Evolutionary conservation across 345 rosid species (phyloP).

Genomic region (Gossypium herbaceum): DNA sequence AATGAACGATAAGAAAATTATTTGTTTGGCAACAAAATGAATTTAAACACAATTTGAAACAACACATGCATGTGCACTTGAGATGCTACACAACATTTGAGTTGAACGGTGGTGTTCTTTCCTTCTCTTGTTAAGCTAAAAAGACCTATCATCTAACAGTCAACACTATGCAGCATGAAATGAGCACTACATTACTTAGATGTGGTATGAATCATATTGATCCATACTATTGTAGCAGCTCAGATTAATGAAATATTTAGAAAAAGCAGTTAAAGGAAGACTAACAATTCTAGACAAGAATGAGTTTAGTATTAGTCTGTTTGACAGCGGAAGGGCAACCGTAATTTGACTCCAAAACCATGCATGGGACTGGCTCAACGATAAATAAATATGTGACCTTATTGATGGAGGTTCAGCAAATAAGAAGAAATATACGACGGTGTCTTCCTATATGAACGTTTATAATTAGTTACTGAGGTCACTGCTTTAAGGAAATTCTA

Average conservation of each 20-base stretch:
- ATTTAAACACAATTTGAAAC: background rate
- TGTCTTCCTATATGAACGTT: background rate
- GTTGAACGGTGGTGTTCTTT: background rate
- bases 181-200: background rate
- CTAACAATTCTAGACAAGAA: background rate
- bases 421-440: too few relatives aligned
- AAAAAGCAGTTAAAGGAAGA: background rate
- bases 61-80: background rate
- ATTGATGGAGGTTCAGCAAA: background rate
- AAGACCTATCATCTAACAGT: background rate
- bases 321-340: background rate
- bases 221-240: background rate
- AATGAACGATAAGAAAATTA: conserved; percentile 3
- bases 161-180: too few relatives aligned
- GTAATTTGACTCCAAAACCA: background rate
- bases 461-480: background rate
- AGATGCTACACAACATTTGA: background rate
- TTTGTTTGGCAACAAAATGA: background rate
- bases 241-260: background rate
- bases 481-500: background rate
- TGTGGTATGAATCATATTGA: background rate
- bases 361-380: background rate
- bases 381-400: background rate
- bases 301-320: background rate
- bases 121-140: background rate